Conservation (phyloP, 495 filamentous ascomycete species). For the Endocarpon pusillum region DNA sequence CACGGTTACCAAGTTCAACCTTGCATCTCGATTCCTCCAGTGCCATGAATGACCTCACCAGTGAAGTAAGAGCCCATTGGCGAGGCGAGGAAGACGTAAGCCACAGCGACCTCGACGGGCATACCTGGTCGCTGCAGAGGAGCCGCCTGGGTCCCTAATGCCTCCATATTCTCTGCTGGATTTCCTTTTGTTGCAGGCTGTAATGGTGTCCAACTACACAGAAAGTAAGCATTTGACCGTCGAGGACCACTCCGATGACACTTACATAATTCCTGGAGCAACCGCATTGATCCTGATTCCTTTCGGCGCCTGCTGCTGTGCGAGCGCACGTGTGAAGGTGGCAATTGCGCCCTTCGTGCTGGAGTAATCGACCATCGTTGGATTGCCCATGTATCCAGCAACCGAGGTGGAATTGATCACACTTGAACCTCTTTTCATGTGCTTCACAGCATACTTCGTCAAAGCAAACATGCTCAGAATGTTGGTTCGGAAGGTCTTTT, state of each 20-base stretch:
- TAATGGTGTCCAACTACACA: slow-evolving; percentile 14
- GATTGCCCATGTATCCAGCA: slow-evolving; percentile 35
- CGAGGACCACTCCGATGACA: slow-evolving; percentile 2
- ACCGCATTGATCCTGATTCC: slow-evolving; percentile 49
- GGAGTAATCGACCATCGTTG: slow-evolving; percentile 39
- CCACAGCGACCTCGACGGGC: slow-evolving; percentile 45
- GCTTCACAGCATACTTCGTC: slow-evolving; percentile 38
- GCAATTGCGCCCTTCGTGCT: slow-evolving; percentile 46
- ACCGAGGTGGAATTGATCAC: slow-evolving; percentile 46
- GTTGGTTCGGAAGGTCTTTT: slow-evolving; percentile 38
- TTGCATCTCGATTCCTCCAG: neutral
- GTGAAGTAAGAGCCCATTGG: neutral
- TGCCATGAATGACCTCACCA: slow-evolving; percentile 1
- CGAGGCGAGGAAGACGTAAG: slow-evolving; percentile 40
- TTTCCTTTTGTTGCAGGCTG: slow-evolving; percentile 22
- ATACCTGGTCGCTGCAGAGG: slow-evolving; percentile 36
- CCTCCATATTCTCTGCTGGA: slow-evolving; percentile 34
- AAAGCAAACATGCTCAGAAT: slow-evolving; percentile 46
- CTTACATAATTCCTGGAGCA: slow-evolving; percentile 20
- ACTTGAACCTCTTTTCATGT: slow-evolving; percentile 34
- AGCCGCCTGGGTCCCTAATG: slow-evolving; percentile 23
- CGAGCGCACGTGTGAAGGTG: slow-evolving; percentile 38
- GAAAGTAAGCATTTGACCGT: neutral
- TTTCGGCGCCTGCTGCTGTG: slow-evolving; percentile 34
- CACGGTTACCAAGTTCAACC: too few species aligned